Base-by-base conservation (phyloP, 2,329 filamentous ascomycete species). In the Cladosporium sp. region DNA sequence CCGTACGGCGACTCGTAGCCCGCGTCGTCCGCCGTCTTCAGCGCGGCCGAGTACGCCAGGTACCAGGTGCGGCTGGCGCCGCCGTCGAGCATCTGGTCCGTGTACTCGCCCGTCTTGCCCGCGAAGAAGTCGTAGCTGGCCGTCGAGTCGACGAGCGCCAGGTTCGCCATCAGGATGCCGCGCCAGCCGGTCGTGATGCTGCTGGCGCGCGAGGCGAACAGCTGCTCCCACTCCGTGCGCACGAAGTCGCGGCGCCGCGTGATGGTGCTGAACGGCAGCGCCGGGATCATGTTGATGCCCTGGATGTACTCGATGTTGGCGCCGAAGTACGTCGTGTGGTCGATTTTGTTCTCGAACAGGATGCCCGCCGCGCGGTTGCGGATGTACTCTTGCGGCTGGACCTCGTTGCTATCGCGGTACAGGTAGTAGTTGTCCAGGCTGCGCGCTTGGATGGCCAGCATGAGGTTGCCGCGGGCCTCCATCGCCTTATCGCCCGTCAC, bases 311-410 rank as follows among this genome's bases (percentile, higher is more conserved):
- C 67, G 16, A 63, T 57, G 22, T 63, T 60, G 18, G 55, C 68
- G 43, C 89, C 88, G 63, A 96, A 96, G 72, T 89, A 96, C 1
- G 92, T 96, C 3, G 87, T 86, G 70, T 96, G 89, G 68, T 97
- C 89, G 50, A 90, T 80, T 72, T 97, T 97, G 75, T 96, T 96
- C 72, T 97, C 92, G 63, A 96, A 97, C 8, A 68, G 45, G 2
- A 84, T 82, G 13, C 80, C 81, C 1, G 77, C 75, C 6, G 80
- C 76, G 70, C 87, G 90, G 76, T 97, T 97, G 40, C 75, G 80
- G 57, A 88, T 83, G 66, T 95, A 95, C n/a, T 84, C 74, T 1
- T 77, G 61, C 0, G 92, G 92, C 62, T 95, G 82, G 48, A 80
- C 79, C 16, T 71, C 76, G 68, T 95, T 95, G 69, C 79, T 74